phyloP scores from a whole-genome alignment of 2,329 filamentous ascomycete species.

The Cephalotrichum gorgonifer region DNA sequence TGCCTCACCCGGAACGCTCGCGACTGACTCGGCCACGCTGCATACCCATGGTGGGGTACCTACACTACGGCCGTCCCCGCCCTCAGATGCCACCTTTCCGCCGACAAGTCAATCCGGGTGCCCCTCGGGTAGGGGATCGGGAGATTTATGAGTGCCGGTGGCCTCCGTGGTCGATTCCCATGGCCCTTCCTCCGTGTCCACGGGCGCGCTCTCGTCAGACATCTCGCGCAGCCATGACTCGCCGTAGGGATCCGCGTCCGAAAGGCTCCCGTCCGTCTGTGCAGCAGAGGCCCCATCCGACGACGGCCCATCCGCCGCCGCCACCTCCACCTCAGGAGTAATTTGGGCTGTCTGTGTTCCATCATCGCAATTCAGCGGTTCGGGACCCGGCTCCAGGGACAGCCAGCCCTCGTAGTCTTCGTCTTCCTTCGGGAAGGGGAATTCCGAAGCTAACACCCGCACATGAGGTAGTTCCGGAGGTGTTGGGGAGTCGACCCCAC shows the following conservation, averaged over 20 bases:
- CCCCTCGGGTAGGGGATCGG: neutral
- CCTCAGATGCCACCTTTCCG: neutral
- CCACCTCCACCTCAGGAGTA: neutral
- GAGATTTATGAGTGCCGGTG: neutral
- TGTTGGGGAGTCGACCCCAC: neutral
- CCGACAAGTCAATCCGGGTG: neutral
- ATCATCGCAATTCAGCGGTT: neutral
- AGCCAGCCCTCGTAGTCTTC: neutral
- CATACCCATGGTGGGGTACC: neutral
- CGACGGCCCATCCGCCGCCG: neutral
- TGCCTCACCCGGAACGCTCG: too few relatives aligned
- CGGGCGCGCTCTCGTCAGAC: neutral
- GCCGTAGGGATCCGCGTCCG: neutral
- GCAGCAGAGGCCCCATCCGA: neutral
- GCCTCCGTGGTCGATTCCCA: neutral
- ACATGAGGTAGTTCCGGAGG: neutral
- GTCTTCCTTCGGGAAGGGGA: neutral
- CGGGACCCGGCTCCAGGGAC: neutral
- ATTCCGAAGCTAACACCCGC: neutral
- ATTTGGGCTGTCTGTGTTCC: neutral
- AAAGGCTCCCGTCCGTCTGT: neutral
- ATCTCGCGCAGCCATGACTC: neutral
- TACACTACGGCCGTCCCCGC: neutral
- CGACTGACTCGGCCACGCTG: too few relatives aligned
- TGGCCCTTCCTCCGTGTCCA: neutral